These are phyloP conservation scores for Fonsecaea pugnacius DNA, from an alignment of 2,329 filamentous ascomycete species.

Conservation along the genomic window DNA sequence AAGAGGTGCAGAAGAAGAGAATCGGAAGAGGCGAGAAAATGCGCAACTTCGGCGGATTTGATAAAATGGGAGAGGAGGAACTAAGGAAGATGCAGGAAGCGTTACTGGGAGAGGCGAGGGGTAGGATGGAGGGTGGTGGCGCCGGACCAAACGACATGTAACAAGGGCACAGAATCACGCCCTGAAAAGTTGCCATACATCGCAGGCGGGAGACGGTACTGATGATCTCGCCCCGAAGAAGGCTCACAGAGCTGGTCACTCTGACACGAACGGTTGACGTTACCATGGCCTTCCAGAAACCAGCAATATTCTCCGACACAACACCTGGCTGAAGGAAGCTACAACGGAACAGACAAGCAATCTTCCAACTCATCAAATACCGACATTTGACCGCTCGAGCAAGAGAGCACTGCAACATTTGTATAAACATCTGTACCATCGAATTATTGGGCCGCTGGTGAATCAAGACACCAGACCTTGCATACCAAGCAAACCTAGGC, in stretches of 20 bases:
- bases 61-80: slow-evolving; percentile 88
- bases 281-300: neutral
- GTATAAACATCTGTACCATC: neutral
- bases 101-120: slow-evolving; percentile 80
- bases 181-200: neutral
- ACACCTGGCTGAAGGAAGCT: neutral
- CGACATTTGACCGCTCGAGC: neutral
- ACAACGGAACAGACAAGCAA: neutral
- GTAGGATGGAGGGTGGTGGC: slow-evolving; percentile 53
- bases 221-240: neutral
- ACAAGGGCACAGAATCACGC: slow-evolving; percentile 5
- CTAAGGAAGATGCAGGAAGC: slow-evolving; percentile 86
- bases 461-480: neutral
- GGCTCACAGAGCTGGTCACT: neutral
- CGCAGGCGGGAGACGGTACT: neutral
- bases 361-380: neutral
- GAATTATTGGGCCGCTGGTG: neutral
- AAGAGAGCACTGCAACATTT: neutral
- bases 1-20: slow-evolving; percentile 84
- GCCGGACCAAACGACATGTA: slow-evolving; percentile 3
- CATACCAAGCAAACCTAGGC: neutral
- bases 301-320: neutral
- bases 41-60: slow-evolving; percentile 94
- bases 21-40: slow-evolving; percentile 74
- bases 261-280: neutral